Evolutionary conservation across 345 rosid species (phyloP).

Genomic region (Eucalyptus dawsonii): DNA sequence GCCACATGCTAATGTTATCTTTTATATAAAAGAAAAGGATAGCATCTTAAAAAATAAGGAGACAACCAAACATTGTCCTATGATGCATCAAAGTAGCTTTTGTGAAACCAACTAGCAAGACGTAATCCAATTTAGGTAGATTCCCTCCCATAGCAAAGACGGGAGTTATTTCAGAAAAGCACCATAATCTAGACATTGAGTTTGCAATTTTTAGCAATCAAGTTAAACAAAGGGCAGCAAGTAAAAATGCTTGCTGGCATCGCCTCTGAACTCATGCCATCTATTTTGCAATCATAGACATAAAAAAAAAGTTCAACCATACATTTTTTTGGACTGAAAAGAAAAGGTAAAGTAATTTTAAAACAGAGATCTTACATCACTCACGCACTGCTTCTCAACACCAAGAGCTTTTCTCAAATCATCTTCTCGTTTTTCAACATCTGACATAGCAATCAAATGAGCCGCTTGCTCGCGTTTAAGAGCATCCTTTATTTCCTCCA

Average conservation of each 20-base stretch:
- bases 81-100: not conserved
- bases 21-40: not conserved
- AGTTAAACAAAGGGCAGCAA: not conserved
- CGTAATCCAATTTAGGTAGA: not conserved
- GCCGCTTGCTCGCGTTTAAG: slow-evolving; percentile 68
- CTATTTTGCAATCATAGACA: not conserved
- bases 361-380: slow-evolving; percentile 48
- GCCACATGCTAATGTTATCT: not conserved
- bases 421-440: slow-evolving; percentile 80
- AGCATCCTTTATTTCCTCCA: slow-evolving; percentile 47
- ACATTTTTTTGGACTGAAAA: not conserved
- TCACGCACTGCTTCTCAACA: slow-evolving; percentile 83
- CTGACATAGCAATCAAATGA: slow-evolving; percentile 53
- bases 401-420: slow-evolving; percentile 82
- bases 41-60: not conserved
- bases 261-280: not conserved
- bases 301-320: not conserved
- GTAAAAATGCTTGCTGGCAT: not conserved
- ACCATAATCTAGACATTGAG: not conserved
- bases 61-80: not conserved
- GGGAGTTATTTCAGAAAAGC: not conserved
- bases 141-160: not conserved
- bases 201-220: not conserved
- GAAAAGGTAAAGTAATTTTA: not conserved
- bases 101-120: not conserved